Evolutionary conservation across 768 basidiomycete genomes (phyloP).

Genomic region (Heimioporus sp.): DNA sequence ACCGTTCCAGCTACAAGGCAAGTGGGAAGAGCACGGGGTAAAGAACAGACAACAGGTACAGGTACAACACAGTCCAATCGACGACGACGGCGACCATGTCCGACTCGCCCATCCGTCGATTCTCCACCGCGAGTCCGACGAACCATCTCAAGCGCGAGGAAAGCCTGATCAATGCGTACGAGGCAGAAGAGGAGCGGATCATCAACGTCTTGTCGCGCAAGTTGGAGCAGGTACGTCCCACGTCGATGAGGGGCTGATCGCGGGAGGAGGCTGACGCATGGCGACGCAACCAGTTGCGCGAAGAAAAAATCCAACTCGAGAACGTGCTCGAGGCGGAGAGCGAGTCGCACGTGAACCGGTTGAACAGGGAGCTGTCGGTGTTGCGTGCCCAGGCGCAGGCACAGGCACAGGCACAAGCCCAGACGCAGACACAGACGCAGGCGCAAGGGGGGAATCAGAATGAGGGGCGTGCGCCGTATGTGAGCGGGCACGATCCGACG

Average conservation of each 20-base stretch:
- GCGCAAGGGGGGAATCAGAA: constrained; percentile 7
- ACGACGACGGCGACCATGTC: constrained; percentile 19
- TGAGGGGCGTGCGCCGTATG: constrained; percentile 5
- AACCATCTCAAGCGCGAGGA: constrained; percentile 54
- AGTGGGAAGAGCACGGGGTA: neutral
- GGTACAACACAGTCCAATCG: neutral
- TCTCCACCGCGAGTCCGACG: constrained; percentile 53
- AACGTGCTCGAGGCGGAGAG: constrained; percentile 82
- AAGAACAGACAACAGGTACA: neutral
- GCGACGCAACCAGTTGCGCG: constrained; percentile 52
- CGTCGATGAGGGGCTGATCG: neutral
- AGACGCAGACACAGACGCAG: too few species aligned
- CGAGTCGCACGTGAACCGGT: constrained; percentile 79
- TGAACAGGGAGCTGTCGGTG: constrained; percentile 67
- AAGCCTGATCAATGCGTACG: constrained; percentile 83
- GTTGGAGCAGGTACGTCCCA: constrained; percentile 63
- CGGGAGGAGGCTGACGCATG: neutral
- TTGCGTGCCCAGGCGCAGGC: constrained; percentile 59
- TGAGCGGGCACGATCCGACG: constrained; percentile 28
- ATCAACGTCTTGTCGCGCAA: constrained; percentile 82
- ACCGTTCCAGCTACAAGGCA: too few species aligned
- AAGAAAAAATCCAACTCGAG: constrained; percentile 83
- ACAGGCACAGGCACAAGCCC: constrained; percentile 15
- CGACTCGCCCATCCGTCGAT: constrained; percentile 52
- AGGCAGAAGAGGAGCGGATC: constrained; percentile 88